Evolutionary conservation across 257 asterid genomes (phyloP), one percentile per base, ranked within the genome.

Genomic region (Eucommia ulmoides): DNA sequence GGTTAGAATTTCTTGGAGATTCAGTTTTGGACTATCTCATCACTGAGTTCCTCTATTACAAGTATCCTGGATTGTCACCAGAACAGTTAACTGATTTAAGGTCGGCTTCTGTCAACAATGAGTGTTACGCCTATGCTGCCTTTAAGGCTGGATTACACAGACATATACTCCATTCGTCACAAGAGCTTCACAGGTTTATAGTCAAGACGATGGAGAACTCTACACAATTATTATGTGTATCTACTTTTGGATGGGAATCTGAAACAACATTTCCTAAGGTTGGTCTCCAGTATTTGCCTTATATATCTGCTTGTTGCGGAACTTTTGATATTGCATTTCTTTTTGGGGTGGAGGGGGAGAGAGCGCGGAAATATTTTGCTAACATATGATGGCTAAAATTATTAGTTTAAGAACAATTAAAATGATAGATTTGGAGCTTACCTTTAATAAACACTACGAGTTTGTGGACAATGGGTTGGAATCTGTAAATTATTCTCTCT

Each of bases 1-100:
- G 95, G 5, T 68, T 88, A 56, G 95, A 88, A 57, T 88, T 71
- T 70, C 88, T 88, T 20, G 97, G 97, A 49, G 95, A 88, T 64
- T 88, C 95, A 0, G 84, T 84, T 60, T 65, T 81, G 1, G 97
- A 88, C 62, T 82, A 79, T 55, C 58, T 78, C 1, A 73, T 88
- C 9, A 81, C 95, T 0, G 33, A 51, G 51, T 70, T 84, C 56
- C 83, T 84, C 5, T 88, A 75, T 59, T 23, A 33, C 5, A 58
- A 69, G 41, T 54, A 82, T 63, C 89, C 84, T 0, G 80, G 76
- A 22, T 55, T 77, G 3, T 73, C 95, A 35, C 95, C 95, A 0
- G 94, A 89, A 12, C 55, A 75, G 22, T 68, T 88, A 33, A 88
- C 97, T 1, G 89, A 88, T 73, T 71, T 88, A 19, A 74, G 97